These are phyloP conservation scores for Chrysochromulina tobinii DNA, from an alignment of 78 protist genomes.

Conservation along the genomic window DNA sequence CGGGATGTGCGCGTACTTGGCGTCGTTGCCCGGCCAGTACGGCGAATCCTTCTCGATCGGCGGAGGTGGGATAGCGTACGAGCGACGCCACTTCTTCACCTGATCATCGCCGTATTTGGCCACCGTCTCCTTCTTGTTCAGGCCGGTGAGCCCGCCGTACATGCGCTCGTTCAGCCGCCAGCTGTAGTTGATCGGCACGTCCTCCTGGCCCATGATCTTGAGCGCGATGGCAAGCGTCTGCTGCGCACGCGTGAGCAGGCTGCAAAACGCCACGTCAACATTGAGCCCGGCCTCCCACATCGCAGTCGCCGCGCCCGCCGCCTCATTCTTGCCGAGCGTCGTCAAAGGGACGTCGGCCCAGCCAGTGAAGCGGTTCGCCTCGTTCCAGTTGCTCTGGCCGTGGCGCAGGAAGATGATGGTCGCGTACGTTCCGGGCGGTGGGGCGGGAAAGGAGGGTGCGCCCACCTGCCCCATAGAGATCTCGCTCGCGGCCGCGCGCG, in stretches of 20 bases:
- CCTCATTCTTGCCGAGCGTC: slow-evolving; percentile 34
- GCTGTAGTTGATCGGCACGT: neutral
- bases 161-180: slow-evolving; percentile 71
- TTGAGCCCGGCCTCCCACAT: neutral
- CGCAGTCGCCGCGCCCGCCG: neutral
- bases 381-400: slow-evolving; percentile 42
- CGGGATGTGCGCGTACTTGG: slow-evolving; percentile 23
- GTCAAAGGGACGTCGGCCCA: slow-evolving; percentile 39
- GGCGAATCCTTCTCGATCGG: slow-evolving; percentile 28
- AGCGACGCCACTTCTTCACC: slow-evolving; percentile 50
- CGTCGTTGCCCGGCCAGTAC: slow-evolving; percentile 33
- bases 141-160: slow-evolving; percentile 60
- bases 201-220: slow-evolving; percentile 26
- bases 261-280: slow-evolving; percentile 3
- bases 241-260: slow-evolving; percentile 50
- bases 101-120: slow-evolving; percentile 54
- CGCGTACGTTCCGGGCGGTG: neutral
- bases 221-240: slow-evolving; percentile 43
- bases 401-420: slow-evolving; percentile 17
- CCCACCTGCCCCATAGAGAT: too few relatives aligned
- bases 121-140: slow-evolving; percentile 61
- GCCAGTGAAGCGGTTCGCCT: slow-evolving; percentile 52
- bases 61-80: slow-evolving; percentile 55
- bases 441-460: too few relatives aligned
- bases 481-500: too few relatives aligned